Conservation (phyloP, 257 asterid genomes). For the Petunia axillaris region DNA sequence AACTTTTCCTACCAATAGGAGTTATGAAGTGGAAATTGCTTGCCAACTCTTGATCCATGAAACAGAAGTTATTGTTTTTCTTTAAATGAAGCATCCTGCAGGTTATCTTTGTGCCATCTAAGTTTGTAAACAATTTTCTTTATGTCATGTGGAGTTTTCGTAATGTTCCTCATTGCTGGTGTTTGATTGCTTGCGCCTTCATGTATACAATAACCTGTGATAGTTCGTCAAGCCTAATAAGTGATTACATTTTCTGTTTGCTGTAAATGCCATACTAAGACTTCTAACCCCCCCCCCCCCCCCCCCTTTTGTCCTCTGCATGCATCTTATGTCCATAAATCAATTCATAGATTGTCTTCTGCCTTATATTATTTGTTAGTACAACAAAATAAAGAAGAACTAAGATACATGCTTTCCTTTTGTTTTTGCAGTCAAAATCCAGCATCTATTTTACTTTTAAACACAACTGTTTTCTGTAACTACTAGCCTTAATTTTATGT, state of each 20-base stretch:
- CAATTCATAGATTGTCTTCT: not conserved
- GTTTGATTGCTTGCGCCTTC: conserved; percentile 5
- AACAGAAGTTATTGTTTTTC: not conserved
- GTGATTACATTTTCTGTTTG: too few species aligned
- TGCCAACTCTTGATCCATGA: not conserved
- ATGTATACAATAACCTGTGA: not conserved
- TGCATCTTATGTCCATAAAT: not conserved
- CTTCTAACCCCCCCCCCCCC: not conserved
- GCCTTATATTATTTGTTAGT: not conserved
- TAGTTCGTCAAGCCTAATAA: not conserved
- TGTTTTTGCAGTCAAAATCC: not conserved
- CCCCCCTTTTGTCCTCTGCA: not conserved
- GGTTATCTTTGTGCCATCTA: not conserved
- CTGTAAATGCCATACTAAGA: not conserved
- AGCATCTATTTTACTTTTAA: not conserved
- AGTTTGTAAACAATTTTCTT: not conserved
- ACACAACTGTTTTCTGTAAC: not conserved
- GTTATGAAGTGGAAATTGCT: conserved; percentile 12
- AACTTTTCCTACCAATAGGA: not conserved
- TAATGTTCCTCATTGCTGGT: not conserved
- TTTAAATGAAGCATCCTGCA: not conserved
- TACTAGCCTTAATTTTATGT: not conserved
- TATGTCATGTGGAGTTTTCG: not conserved
- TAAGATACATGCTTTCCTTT: not conserved
- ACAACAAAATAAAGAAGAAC: not conserved